Conservation (phyloP, 106 monocot genomes). For the Narthecium ossifragum region DNA sequence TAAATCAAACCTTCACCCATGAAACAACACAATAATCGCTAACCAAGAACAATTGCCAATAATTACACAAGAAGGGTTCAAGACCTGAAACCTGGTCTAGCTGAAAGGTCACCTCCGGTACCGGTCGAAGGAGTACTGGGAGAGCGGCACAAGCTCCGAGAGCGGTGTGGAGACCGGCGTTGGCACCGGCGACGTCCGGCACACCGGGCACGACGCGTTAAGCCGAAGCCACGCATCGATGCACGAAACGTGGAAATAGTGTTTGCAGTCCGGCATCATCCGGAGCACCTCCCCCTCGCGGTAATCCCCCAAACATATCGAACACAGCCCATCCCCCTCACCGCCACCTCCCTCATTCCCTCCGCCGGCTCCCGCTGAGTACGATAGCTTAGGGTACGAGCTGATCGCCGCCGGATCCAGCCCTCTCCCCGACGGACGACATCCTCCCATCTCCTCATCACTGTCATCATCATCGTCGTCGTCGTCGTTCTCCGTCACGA, state of each 20-base stretch:
- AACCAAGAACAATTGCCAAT: not conserved
- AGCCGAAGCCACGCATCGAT: slow-evolving; percentile 14
- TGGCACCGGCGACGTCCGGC: slow-evolving; percentile 4
- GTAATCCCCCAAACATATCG: slow-evolving; percentile 8
- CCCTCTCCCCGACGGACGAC: slow-evolving; percentile 12
- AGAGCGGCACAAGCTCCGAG: slow-evolving; percentile 9
- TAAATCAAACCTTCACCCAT: not conserved
- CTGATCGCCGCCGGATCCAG: slow-evolving; percentile 44
- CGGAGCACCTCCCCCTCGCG: slow-evolving; percentile 6
- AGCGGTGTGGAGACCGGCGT: slow-evolving; percentile 11
- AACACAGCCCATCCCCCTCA: slow-evolving; percentile 7
- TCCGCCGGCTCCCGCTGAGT: slow-evolving; percentile 16
- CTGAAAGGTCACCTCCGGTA: not conserved
- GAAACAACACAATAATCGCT: not conserved
- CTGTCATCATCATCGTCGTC: slow-evolving; percentile 15
- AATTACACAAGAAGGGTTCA: not conserved
- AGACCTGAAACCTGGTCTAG: not conserved
- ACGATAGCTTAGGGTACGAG: slow-evolving; percentile 51
- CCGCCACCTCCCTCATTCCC: too few relatives aligned
- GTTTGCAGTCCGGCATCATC: slow-evolving; percentile 12
- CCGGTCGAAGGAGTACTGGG: not conserved
- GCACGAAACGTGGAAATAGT: slow-evolving; percentile 7
- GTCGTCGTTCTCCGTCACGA: slow-evolving; percentile 50
- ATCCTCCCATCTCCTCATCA: not conserved
- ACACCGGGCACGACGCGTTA: slow-evolving; percentile 11